Conservation (phyloP, 345 rosid genomes). For the Eucalyptus sideroxylon region DNA sequence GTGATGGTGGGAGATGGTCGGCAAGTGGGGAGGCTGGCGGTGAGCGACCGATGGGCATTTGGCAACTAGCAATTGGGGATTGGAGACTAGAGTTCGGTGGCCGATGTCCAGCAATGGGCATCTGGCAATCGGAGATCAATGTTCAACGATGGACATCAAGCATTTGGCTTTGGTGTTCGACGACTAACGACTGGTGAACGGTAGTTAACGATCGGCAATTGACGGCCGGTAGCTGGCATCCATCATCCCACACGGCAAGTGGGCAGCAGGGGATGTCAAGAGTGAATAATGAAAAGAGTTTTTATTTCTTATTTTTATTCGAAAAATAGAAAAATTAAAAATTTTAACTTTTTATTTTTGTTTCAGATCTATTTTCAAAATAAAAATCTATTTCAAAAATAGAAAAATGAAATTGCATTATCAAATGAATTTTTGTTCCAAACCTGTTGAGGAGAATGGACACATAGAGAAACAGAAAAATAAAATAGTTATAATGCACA, state of each 20-base stretch:
- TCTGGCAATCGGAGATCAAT: rapidly evolving
- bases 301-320: too few species aligned
- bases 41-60: rapidly evolving
- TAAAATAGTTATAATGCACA: not conserved
- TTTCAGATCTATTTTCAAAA: too few species aligned
- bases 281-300: too few species aligned
- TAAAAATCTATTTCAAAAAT: too few species aligned
- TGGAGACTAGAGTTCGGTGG: rapidly evolving
- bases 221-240: rapidly evolving
- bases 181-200: rapidly evolving
- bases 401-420: too few species aligned
- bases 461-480: too few species aligned
- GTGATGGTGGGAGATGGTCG: rapidly evolving
- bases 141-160: rapidly evolving
- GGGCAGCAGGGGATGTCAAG: rapidly evolving
- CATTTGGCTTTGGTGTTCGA: rapidly evolving
- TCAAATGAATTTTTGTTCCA: too few species aligned
- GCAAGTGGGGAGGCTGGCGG: too few species aligned
- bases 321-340: rapidly evolving
- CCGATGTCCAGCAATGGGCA: rapidly evolving
- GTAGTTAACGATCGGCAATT: rapidly evolving
- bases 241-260: rapidly evolving
- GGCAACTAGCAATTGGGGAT: too few species aligned
- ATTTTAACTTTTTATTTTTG: too few species aligned
- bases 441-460: rapidly evolving